Conservation (phyloP, 2,329 filamentous ascomycete species). For the Ampelomyces quisqualis region DNA sequence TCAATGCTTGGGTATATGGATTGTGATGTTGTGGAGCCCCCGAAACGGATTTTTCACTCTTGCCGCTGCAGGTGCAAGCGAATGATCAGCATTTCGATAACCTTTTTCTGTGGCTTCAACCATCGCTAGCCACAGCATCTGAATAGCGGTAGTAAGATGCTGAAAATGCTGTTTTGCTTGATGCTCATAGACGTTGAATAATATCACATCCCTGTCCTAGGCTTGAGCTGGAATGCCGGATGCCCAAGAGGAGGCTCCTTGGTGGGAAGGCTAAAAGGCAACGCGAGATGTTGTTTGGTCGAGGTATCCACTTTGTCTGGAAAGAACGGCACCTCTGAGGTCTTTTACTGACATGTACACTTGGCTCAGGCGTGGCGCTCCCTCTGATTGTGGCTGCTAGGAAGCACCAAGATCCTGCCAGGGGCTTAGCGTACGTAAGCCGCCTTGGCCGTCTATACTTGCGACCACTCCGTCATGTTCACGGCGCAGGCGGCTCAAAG, state of each 20-base stretch:
- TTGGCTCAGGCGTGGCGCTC: constrained; percentile 1
- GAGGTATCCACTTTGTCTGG: constrained; percentile 1
- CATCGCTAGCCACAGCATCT: too few relatives aligned
- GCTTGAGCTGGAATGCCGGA: not conserved
- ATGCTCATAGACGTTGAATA: too few relatives aligned
- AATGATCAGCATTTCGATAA: too few relatives aligned
- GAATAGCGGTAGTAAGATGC: not conserved
- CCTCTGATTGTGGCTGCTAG: not conserved
- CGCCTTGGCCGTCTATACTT: constrained; percentile 2
- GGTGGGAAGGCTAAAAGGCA: not conserved
- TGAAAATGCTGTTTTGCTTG: not conserved
- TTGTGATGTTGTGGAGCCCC: too few relatives aligned
- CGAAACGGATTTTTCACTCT: too few relatives aligned
- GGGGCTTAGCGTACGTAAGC: constrained; percentile 5
- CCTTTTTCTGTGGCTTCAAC: too few relatives aligned
- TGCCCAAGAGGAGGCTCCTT: not conserved
- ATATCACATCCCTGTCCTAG: not conserved
- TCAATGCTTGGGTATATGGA: not conserved
- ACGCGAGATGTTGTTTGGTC: not conserved
- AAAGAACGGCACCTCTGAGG: constrained; percentile 4
- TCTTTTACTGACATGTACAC: constrained; percentile 4
- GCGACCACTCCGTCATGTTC: not conserved
- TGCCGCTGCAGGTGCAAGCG: too few relatives aligned
- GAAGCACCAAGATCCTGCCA: constrained; percentile 2
- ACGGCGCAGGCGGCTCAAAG: not conserved